Evolutionary conservation across 164 flowering plant genomes (phyloP).

Genomic region (Macadamia tetraphylla): DNA sequence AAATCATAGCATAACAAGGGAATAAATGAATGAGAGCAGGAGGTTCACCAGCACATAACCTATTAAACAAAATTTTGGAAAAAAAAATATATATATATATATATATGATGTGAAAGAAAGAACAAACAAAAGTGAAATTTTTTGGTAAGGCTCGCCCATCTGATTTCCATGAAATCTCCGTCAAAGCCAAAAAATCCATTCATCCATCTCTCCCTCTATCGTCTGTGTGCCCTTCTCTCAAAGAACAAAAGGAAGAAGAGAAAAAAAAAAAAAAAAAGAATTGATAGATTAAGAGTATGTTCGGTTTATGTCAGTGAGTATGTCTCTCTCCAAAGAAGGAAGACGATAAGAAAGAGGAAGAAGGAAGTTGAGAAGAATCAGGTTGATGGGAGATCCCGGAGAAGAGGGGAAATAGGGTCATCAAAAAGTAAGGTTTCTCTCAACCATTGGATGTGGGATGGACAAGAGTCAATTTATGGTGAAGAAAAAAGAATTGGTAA

Average conservation of each 20-base stretch:
- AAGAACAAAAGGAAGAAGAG: not conserved
- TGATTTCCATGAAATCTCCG: not conserved
- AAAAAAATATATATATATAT: not conserved
- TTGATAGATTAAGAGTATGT: no score
- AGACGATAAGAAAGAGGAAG: no score
- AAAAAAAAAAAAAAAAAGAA: no score
- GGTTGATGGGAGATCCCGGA: no score
- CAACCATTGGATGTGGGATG: no score
- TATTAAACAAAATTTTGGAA: not conserved
- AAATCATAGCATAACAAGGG: slow-evolving; percentile 8
- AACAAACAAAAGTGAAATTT: not conserved
- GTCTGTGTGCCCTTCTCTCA: not conserved
- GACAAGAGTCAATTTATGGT: no score
- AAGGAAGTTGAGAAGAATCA: no score
- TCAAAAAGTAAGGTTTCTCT: no score
- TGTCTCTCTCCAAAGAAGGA: no score
- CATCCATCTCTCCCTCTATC: not conserved
- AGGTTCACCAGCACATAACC: not conserved
- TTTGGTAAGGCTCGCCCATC: not conserved
- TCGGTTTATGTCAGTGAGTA: no score
- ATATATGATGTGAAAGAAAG: not conserved
- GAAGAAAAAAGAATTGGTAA: no score
- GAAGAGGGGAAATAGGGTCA: no score
- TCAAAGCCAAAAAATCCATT: not conserved
- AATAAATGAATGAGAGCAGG: slow-evolving; percentile 7